Evolutionary conservation across 176 grass and related monocot species (phyloP), one percentile per base, ranked within the genome.

Genomic region (Calamus simplicifolius): DNA sequence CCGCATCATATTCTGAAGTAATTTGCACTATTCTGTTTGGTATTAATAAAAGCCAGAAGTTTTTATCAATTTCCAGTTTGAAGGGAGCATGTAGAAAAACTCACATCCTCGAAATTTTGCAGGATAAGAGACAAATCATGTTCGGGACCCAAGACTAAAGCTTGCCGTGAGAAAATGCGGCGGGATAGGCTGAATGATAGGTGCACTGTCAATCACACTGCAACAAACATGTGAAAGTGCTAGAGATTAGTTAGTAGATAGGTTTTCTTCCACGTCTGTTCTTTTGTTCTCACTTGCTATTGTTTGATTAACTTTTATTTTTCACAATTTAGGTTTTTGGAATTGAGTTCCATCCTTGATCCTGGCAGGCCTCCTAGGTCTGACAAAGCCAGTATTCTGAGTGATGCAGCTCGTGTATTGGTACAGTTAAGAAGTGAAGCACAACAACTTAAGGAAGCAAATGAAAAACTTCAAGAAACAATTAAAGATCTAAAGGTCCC

Each of bases 401-500:
- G 68, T n/a, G 80, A 83, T 57, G 74, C 69, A 2, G 67, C 56
- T 54, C 68, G 74, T 52, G 23, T 77, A 2, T 58, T 83, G 63
- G 63, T 68, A 38, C 73, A 77, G 57, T 63, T 83, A 19, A 77
- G 69, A 72, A 70, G 27, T 38, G 80, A 83, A 73, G 51, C 56
- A 23, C 67, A 77, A 68, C 57, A 83, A 58, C 74, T 83, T 51
- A 83, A 83, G 60, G 74, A 83, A 31, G 77, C 80, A 5, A 83
- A 77, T 23, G 73, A 72, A 51, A 83, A 83, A 27, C 69, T 83
- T 27, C 68, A 73, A 73, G 80, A 83, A 60, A 63, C 63, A 31
- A 77, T 83, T 62, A 77, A 83, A 54, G 68, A 77, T 69, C 74
- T 83, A 35, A 83, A 83, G 73, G 80, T 83, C 43, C 62, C 53